These are phyloP conservation scores for Myxozyma geophila DNA, from an alignment of 805 yeast species.

Conservation along the genomic window DNA sequence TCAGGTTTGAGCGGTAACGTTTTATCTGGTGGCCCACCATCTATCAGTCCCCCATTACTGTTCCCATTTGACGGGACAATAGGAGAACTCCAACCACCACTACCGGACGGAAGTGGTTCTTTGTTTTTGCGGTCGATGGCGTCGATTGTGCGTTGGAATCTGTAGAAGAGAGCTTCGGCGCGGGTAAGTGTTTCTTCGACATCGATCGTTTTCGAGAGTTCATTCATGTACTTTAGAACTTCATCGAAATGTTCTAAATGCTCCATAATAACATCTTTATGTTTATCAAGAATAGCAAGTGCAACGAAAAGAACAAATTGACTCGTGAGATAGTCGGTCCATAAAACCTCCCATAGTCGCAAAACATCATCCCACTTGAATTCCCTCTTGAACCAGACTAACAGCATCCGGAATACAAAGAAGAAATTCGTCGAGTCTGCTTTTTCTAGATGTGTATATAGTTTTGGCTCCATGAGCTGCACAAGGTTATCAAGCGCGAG, in stretches of 20 bases:
- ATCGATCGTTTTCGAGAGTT: constrained; percentile 75
- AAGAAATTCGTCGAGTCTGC: constrained; percentile 90
- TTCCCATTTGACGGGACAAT: constrained; percentile 5
- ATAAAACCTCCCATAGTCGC: constrained; percentile 87
- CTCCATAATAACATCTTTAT: constrained; percentile 74
- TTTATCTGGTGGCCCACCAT: constrained; percentile 27
- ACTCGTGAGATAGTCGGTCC: constrained; percentile 84
- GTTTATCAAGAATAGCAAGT: constrained; percentile 84
- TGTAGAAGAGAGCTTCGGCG: constrained; percentile 79
- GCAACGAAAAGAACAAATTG: constrained; percentile 90
- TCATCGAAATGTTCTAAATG: constrained; percentile 84
- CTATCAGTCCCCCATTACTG: background rate
- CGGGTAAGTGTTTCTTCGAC: constrained; percentile 78
- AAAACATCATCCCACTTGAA: constrained; percentile 77
- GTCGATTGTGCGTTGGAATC: constrained; percentile 78
- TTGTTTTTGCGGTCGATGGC: constrained; percentile 59
- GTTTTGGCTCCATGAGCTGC: constrained; percentile 86
- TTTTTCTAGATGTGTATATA: constrained; percentile 79
- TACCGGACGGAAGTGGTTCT: constrained; percentile 21
- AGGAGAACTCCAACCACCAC: constrained; percentile 11
- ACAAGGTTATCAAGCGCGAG: constrained; percentile 77
- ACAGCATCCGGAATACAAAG: constrained; percentile 91
- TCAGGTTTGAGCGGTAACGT: constrained; percentile 34
- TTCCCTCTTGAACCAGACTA: constrained; percentile 95
- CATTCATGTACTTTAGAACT: constrained; percentile 90